Conservation (phyloP, 2,329 filamentous ascomycete genomes). For the Trichoderma endophyticum region DNA sequence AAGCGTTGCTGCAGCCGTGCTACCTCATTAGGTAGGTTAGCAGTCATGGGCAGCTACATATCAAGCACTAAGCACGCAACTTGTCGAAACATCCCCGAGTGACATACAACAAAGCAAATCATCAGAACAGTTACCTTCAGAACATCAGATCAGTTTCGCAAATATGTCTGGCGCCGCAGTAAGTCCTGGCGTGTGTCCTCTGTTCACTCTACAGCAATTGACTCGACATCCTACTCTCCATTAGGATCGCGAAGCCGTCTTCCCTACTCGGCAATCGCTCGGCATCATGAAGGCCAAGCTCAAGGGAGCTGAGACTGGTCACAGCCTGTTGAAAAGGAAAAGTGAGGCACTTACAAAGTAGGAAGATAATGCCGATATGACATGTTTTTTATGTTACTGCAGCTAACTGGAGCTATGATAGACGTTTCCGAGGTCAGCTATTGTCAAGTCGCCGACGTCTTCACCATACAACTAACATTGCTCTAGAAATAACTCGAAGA, state of each 20-base stretch:
- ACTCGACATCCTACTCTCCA: constrained; percentile 20
- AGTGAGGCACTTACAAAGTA: constrained; percentile 98
- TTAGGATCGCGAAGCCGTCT: constrained; percentile 92
- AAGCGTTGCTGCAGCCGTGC: background rate
- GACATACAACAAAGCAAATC: background rate
- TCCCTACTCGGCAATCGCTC: constrained; percentile 94
- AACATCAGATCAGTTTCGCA: background rate
- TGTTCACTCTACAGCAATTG: background rate
- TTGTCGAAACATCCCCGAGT: background rate
- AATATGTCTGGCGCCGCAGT: constrained; percentile 36
- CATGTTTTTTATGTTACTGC: constrained; percentile 5
- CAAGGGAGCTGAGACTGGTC: constrained; percentile 86
- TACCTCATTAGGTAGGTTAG: background rate
- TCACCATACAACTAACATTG: background rate
- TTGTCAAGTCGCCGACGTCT: constrained; percentile 7
- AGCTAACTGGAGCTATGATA: constrained; percentile 34
- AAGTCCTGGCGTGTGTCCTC: background rate
- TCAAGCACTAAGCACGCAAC: background rate
- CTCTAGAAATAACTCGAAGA: constrained; percentile 82
- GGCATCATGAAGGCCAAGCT: constrained; percentile 97
- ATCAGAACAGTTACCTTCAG: background rate
- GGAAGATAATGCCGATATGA: constrained; percentile 26
- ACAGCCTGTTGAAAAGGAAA: constrained; percentile 94
- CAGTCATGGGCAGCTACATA: background rate
- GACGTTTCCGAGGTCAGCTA: constrained; percentile 75